Base-by-base conservation (phyloP, 345 rosid genomes). In the Carallia pectinifolia region DNA sequence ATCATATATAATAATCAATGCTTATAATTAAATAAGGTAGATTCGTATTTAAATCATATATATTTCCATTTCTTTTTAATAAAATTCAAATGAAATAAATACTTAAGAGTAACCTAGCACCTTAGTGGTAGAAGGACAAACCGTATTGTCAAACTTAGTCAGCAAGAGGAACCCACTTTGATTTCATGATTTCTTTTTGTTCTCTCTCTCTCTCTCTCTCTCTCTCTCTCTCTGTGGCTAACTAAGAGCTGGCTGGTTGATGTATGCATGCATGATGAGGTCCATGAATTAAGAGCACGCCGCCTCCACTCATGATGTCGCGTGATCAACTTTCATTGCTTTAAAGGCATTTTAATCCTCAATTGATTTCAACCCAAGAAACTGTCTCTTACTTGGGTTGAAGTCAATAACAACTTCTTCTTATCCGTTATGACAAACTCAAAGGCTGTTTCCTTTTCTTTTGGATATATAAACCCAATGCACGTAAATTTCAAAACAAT, bases 231-330 rank as follows among this genome's bases (percentile, higher is more conserved):
- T 23, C 37, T 27, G 8, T 18, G 17, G n/a, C 19, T 44, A 50
- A 34, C 48, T 58, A 29, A 36, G 75, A 77, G 58, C 56, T 47
- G 15, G 60, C 27, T 8, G 60, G 23, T 23, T 23, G 23, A 23
- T 23, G 23, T 23, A 56, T 56, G 33, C 64, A 72, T 64, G 71
- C 74, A 79, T 74, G 68, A 73, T 75, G 74, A 73, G 50, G 78
- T 50, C 72, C 52, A 63, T 54, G 65, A 68, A 72, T 12, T 44
- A 16, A 44, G 16, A 79, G 85, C 89, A 83, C 89, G 89, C 89
- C 80, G 78, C 12, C 89, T 79, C 81, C 2, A 81, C 81, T 85
- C 78, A 83, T 85, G 74, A 64, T 83, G 89, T 83, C 82, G 55
- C 60, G n/a, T 47, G 61, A 58, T 40, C 64, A 39, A n/a, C 36